Base-by-base conservation (phyloP, 176 grass and related monocot species). In the Aechmea fasciata region DNA sequence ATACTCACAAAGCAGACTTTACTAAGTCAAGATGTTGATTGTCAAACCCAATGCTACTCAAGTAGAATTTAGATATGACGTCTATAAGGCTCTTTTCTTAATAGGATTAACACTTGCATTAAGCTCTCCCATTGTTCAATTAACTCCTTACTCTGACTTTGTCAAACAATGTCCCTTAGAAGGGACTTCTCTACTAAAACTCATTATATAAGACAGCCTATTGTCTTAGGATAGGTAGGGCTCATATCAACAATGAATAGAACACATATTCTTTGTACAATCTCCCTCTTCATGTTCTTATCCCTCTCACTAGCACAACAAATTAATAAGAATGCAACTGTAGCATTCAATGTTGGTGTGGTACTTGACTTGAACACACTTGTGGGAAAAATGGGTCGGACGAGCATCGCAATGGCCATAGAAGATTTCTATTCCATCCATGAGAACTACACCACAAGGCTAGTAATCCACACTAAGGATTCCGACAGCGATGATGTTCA, bases 391-490 rank as follows among this genome's bases (percentile, higher is more conserved):
- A 75, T 79, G 5, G 64, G 68, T 33, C 47, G 23, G 8, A 81
- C 85, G 71, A 85, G 80, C 33, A 47, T 86, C 26, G 73, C 69
- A 3, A 47, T 92, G 82, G 90, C 90, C 0, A 17, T 88, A 6
- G 47, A 85, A 18, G 90, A 92, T 24, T 92, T 92, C 75, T 88
- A 92, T 19, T 15, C 20, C 0, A 69, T 41, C 0, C 49, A 88
- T 52, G 28, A 9, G 0, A 85, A 84, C 71, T 75, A 77, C 67
- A 78, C 19, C 24, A 73, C 85, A 19, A 82, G 73, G 77, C 70
- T 88, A 4, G 65, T 49, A 49, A 64, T 93, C 41, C 70, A 85
- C 57, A 2, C 76, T 52, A 73, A 66, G 28, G 80, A 81, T 78
- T 94, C 85, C 28, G 23, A 19, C 0, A 63, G 66, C 8, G 72